A percentile compares a stretch with the other conserved stretches of the same genome.
These are phyloP conservation scores for Simmondsia chinensis DNA, from an alignment of 148 eudicot species.

Conservation along the genomic window DNA sequence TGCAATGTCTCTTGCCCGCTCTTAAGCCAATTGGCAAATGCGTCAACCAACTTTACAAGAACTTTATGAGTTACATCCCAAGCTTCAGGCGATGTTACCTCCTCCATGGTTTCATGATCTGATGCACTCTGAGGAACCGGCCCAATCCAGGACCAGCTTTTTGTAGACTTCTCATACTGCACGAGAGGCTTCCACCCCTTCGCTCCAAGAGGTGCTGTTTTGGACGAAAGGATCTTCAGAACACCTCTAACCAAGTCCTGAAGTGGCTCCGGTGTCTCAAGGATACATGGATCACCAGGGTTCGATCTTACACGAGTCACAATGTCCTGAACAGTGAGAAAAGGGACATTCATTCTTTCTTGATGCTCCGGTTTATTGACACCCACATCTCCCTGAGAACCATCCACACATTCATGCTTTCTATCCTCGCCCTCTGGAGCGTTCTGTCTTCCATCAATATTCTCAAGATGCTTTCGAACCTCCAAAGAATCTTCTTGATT, in stretches of 20 bases:
- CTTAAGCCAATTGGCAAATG: slow-evolving; percentile 94
- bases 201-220: slow-evolving; percentile 85
- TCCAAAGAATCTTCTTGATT: slow-evolving; percentile 45
- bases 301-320: slow-evolving; percentile 72
- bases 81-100: slow-evolving; percentile 71
- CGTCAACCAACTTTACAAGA: slow-evolving; percentile 84
- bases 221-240: slow-evolving; percentile 69
- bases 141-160: slow-evolving; percentile 84
- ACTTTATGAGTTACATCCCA: slow-evolving; percentile 85
- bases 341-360: slow-evolving; percentile 31
- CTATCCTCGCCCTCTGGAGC: slow-evolving; percentile 16
- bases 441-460: slow-evolving; percentile 13
- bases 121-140: slow-evolving; percentile 38
- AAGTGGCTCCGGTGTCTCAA: slow-evolving; percentile 94
- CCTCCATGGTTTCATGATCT: slow-evolving; percentile 44
- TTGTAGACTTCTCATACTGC: slow-evolving; percentile 52
- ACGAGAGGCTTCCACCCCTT: slow-evolving; percentile 94
- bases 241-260: slow-evolving; percentile 89
- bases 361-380: slow-evolving; percentile 25
- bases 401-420: slow-evolving; percentile 27
- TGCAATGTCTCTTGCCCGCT: slow-evolving; percentile 84
- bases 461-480: slow-evolving; percentile 27
- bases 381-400: slow-evolving; percentile 27
- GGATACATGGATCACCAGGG: slow-evolving; percentile 88
- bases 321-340: slow-evolving; percentile 69